A percentile compares a stretch with the other conserved stretches of the same genome.
These are phyloP conservation scores for Hordeum marinum DNA, from an alignment of 176 grass and related monocot species.

Conservation along the genomic window DNA sequence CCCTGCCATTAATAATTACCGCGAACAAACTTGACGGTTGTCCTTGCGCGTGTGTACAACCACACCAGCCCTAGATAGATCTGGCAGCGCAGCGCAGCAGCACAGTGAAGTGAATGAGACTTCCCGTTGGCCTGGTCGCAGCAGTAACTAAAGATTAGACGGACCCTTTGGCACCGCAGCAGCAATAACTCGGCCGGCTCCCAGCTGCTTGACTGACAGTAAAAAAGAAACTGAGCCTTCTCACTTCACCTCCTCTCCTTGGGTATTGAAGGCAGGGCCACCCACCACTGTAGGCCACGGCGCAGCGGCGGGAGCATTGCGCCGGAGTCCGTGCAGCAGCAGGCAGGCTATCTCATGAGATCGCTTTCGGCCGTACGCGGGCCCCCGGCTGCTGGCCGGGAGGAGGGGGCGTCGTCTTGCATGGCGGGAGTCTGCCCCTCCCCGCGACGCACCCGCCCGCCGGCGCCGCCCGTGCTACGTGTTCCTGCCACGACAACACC, in stretches of 20 bases:
- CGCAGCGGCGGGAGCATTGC: background rate
- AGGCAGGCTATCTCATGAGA: background rate
- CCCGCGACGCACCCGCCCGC: background rate
- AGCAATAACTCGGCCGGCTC: background rate
- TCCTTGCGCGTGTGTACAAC: background rate
- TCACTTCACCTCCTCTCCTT: no score
- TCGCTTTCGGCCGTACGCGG: no score
- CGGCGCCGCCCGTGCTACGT: background rate
- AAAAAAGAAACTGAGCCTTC: background rate
- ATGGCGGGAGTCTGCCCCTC: background rate
- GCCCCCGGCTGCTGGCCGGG: no score
- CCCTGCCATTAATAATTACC: background rate
- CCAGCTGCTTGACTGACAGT: background rate
- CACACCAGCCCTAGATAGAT: constrained; percentile 19
- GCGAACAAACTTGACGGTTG: background rate
- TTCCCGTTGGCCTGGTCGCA: constrained; percentile 21
- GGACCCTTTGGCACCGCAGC: background rate
- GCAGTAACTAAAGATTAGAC: background rate
- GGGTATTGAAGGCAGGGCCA: background rate
- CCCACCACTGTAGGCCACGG: background rate
- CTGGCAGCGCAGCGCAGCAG: background rate
- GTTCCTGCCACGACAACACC: background rate
- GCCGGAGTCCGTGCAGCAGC: background rate
- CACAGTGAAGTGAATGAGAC: background rate
- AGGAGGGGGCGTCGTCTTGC: background rate